These are phyloP conservation scores for Phytopythium ostracodes DNA, from an alignment of 352 stramenopile species.

Conservation along the genomic window DNA sequence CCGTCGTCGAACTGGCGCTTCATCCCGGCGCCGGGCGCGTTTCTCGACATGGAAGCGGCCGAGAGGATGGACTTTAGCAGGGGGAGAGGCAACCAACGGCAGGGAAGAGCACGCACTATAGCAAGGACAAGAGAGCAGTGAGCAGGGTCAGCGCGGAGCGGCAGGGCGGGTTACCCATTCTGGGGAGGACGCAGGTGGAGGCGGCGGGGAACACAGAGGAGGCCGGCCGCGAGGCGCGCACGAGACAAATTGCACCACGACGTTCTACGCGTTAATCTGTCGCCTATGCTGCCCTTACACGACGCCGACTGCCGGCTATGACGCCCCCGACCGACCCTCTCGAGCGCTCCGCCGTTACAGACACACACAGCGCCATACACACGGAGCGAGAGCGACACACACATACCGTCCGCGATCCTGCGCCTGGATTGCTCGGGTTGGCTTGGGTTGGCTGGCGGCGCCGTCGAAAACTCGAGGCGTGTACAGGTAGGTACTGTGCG, in stretches of 20 bases:
- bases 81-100: background rate
- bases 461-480: too few relatives aligned
- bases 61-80: background rate
- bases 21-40: constrained; percentile 13
- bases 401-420: background rate
- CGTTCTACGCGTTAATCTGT: constrained; percentile 5
- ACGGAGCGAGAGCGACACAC: too few relatives aligned
- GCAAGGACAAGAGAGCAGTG: background rate
- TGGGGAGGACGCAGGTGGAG: background rate
- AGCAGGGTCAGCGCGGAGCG: background rate
- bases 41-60: background rate
- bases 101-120: background rate
- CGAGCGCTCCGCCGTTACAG: too few relatives aligned
- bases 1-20: constrained; percentile 39
- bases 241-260: background rate
- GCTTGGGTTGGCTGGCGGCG: background rate
- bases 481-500: background rate
- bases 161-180: background rate
- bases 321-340: background rate
- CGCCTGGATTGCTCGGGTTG: background rate
- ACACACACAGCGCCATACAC: background rate
- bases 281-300: constrained; percentile 3
- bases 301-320: background rate
- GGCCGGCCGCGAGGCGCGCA: constrained; percentile 4
- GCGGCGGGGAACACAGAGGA: background rate